These are phyloP conservation scores for Combretum micranthum DNA, from an alignment of 345 rosid genomes.

Conservation along the genomic window DNA sequence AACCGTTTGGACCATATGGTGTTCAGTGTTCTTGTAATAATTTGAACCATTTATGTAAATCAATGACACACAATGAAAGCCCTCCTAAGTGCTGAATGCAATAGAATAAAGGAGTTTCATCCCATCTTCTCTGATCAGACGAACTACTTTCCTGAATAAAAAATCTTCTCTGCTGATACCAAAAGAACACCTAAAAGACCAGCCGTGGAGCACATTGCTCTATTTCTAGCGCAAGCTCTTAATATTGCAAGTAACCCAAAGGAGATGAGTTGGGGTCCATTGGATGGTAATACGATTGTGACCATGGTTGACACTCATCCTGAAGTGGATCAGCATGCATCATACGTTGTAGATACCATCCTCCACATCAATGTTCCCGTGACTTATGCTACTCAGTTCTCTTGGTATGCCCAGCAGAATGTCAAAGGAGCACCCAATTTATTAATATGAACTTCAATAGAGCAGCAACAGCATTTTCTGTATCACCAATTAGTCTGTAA, in stretches of 20 bases:
- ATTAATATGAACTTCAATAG: too few species aligned
- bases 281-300: too few species aligned
- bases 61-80: constrained; percentile 78
- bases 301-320: too few species aligned
- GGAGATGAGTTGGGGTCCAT: too few species aligned
- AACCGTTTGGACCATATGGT: constrained; percentile 67
- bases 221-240: constrained; percentile 95
- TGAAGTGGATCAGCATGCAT: too few species aligned
- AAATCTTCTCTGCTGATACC: constrained; percentile 75
- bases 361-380: too few species aligned
- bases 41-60: constrained; percentile 76
- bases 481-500: constrained; percentile 28
- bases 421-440: too few species aligned
- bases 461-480: constrained; percentile 30
- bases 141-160: constrained; percentile 53
- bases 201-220: constrained; percentile 97
- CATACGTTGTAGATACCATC: too few species aligned
- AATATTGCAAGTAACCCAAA: constrained; percentile 89
- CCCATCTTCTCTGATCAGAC: constrained; percentile 47
- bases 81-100: constrained; percentile 91
- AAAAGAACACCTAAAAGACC: constrained; percentile 85
- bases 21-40: constrained; percentile 50
- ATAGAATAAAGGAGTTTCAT: constrained; percentile 62
- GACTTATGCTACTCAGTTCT: too few species aligned
- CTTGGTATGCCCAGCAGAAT: too few species aligned